Base-by-base conservation (phyloP, 1,284 basidiomycete genomes). In the Xerocomus amazonicus region DNA sequence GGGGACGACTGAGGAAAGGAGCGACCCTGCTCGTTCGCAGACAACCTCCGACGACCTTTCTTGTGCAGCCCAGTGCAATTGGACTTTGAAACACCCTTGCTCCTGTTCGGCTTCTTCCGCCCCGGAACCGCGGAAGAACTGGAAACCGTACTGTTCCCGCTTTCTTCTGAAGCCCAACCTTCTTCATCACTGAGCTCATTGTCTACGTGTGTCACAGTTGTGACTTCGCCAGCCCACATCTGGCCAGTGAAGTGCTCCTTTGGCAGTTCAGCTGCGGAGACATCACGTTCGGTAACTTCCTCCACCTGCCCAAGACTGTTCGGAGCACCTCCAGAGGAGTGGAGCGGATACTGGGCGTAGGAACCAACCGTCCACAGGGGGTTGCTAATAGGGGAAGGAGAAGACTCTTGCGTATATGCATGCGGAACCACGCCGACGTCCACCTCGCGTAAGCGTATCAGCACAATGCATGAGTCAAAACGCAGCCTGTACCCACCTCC, bases 371-470 rank as follows among this genome's bases (percentile, higher is more conserved):
- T 34, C 7, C 43, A 48, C 14, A 50, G 26, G 7, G 35, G 45
- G 7, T 27, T 32, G 14, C 37, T 36, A 10, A 35, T 32, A 9
- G 43, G 43, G 36, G 36, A 10, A 5, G 46, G 45, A 17, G 50
- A 54, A 43, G 29, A 33, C 19, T 50, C 45, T 29, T 28, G 46
- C 17, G 40, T 28, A 38, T 53, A 54, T 10, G 60, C 62, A 13
- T 56, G 58, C 31, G 32, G 63, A 26, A 66, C 23, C 9, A 67
- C 44, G 19, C 66, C 55, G 32, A 66, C 57, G 1, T 62, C 53
- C 9, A 67, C 59, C 67, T 66, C 13, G 43, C 29, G 45, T 14
- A 4, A 26, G 36, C 28, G n/a, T 44, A 17, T 65, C 37, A 67
- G 55, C 50, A 51, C 28, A 16, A 4, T 27, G 45, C 6, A 42